These are phyloP conservation scores for Plasmodium chabaudi DNA, from an alignment of 169 alveolate genomes.

Conservation along the genomic window DNA sequence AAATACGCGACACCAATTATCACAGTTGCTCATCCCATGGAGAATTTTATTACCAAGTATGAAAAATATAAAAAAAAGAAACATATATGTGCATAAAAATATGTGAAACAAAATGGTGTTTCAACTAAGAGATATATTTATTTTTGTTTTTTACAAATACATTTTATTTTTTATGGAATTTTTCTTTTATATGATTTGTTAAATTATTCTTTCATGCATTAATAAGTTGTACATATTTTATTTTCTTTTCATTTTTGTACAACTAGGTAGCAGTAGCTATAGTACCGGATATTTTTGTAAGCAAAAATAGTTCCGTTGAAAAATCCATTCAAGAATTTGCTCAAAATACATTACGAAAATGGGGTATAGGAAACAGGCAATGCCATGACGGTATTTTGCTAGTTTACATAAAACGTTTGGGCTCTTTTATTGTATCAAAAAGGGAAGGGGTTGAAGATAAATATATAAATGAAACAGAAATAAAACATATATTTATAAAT, in stretches of 20 bases:
- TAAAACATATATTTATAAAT: conserved; percentile 41
- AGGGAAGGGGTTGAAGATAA: conserved; percentile 76
- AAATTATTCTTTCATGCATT: too few relatives aligned
- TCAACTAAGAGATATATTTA: too few relatives aligned
- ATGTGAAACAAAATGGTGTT: neutral
- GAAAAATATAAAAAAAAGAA: neutral
- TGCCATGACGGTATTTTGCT: conserved; percentile 76
- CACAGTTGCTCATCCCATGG: conserved; percentile 51
- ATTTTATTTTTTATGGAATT: too few relatives aligned
- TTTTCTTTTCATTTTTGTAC: too few relatives aligned
- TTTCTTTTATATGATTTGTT: too few relatives aligned
- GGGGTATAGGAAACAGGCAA: conserved; percentile 75
- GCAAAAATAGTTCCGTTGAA: conserved; percentile 40
- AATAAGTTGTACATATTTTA: too few relatives aligned
- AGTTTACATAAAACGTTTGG: conserved; percentile 58
- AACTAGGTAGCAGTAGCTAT: conserved; percentile 54
- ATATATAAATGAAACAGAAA: conserved; percentile 47
- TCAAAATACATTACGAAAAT: conserved; percentile 56
- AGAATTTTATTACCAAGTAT: conserved; percentile 49
- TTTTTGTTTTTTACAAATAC: too few relatives aligned
- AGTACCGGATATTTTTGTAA: conserved; percentile 39
- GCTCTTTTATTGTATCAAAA: conserved; percentile 43
- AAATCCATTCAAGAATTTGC: conserved; percentile 36
- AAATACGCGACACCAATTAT: conserved; percentile 66
- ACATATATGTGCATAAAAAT: neutral